phyloP scores from a whole-genome alignment of 169 alveolate genomes.

The Plasmodium adleri region DNA sequence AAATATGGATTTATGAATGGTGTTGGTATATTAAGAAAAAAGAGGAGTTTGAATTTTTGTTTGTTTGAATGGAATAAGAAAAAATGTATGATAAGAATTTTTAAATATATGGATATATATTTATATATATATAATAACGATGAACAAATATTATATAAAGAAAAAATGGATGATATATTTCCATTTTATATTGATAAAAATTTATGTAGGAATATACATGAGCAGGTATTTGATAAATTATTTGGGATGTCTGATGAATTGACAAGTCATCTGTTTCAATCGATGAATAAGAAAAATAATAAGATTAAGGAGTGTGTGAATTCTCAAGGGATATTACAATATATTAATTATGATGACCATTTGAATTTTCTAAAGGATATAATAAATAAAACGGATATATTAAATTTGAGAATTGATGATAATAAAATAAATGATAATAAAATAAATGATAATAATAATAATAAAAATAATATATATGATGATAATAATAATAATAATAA shows the following conservation, averaged over 20 bases:
- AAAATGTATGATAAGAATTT: conserved; percentile 36
- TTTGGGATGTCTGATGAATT: conserved; percentile 17
- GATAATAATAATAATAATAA: not conserved
- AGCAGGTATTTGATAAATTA: conserved; percentile 23
- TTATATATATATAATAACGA: conserved; percentile 30
- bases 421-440: not conserved
- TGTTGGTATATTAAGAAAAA: conserved; percentile 72
- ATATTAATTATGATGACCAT: conserved; percentile 16
- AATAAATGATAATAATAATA: not conserved
- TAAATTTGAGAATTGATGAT: not conserved
- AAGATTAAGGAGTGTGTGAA: not conserved
- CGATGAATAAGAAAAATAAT: not conserved
- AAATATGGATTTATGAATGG: conserved; percentile 70
- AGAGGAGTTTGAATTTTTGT: conserved; percentile 59
- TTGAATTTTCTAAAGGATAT: conserved; percentile 7
- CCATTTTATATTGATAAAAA: conserved; percentile 26
- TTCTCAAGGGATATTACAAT: conserved; percentile 8
- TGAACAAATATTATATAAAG: conserved; percentile 14
- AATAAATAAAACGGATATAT: conserved; percentile 6
- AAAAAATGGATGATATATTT: conserved; percentile 26
- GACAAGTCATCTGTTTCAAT: not conserved
- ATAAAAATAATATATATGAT: not conserved
- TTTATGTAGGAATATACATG: conserved; percentile 9
- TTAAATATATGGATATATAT: conserved; percentile 54
- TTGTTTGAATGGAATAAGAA: conserved; percentile 42